Evolutionary conservation across 1,284 basidiomycete genomes (phyloP).

Genomic region (Xerocomus minutiporus): DNA sequence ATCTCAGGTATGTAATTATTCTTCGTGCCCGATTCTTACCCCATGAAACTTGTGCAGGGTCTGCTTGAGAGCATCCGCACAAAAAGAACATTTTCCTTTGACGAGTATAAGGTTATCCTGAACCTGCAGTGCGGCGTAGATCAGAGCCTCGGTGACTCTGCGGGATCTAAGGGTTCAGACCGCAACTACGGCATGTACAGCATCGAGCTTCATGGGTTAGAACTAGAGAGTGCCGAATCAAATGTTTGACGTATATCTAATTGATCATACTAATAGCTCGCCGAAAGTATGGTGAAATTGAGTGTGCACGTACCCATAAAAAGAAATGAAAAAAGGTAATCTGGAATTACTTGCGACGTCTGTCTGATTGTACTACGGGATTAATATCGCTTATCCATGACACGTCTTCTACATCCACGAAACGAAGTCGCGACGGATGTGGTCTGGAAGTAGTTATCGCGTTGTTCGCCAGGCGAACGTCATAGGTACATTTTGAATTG

Average conservation of each 20-base stretch:
- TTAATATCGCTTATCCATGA: constrained; percentile 33
- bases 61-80: constrained; percentile 69
- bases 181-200: constrained; percentile 74
- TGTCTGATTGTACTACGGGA: neutral
- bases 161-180: constrained; percentile 51
- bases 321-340: neutral
- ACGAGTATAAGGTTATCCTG: constrained; percentile 88
- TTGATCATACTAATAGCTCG: constrained; percentile 10
- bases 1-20: constrained; percentile 57
- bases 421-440: constrained; percentile 21
- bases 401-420: constrained; percentile 29
- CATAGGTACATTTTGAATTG: constrained; percentile 18
- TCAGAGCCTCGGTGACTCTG: constrained; percentile 47
- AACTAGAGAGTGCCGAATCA: constrained; percentile 49
- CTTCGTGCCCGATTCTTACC: neutral
- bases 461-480: constrained; percentile 30
- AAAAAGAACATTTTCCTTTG: constrained; percentile 71
- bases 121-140: constrained; percentile 83
- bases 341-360: constrained; percentile 6
- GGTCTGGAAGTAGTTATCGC: constrained; percentile 23
- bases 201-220: constrained; percentile 77
- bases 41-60: constrained; percentile 41
- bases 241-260: constrained; percentile 24
- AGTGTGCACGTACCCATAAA: neutral
- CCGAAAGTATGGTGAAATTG: neutral